phyloP scores from a whole-genome alignment of 306 rosid species.

The Rubus parviflorus region DNA sequence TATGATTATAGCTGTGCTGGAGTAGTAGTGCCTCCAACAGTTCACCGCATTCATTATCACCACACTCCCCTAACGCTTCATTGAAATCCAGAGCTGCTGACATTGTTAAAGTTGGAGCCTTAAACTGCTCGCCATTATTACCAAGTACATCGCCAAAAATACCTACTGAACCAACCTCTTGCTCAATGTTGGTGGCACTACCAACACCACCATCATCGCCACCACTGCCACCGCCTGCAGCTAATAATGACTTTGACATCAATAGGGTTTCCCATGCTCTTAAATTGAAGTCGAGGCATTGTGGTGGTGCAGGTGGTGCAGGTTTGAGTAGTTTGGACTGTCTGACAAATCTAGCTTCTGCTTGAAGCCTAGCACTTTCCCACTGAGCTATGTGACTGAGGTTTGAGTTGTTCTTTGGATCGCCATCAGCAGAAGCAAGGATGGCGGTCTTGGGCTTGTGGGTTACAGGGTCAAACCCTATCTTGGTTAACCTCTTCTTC shows the following conservation, averaged over 20 bases:
- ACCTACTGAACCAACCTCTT: neutral
- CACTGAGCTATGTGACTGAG: constrained; percentile 32
- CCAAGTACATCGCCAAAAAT: neutral
- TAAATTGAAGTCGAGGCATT: constrained; percentile 2
- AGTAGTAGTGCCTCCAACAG: neutral
- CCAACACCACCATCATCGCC: neutral
- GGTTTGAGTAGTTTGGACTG: neutral
- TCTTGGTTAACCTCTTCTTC: constrained; percentile 21
- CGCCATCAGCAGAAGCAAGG: constrained; percentile 12
- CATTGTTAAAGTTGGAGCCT: neutral
- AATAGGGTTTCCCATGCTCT: constrained; percentile 20
- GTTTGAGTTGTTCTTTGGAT: constrained; percentile 4
- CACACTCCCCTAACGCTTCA: neutral
- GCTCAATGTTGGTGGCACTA: neutral
- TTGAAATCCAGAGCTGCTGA: neutral
- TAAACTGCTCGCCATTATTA: neutral
- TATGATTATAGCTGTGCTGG: neutral
- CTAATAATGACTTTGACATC: neutral
- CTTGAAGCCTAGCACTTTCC: constrained; percentile 29
- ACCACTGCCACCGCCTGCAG: neutral
- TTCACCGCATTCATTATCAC: neutral
- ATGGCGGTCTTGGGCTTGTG: constrained; percentile 21
- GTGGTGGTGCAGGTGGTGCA: neutral
- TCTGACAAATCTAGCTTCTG: constrained; percentile 22
- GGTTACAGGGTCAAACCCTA: constrained; percentile 28